These are phyloP conservation scores for Violaceomyces palustris DNA, from an alignment of 1,284 basidiomycete species.

Conservation along the genomic window DNA sequence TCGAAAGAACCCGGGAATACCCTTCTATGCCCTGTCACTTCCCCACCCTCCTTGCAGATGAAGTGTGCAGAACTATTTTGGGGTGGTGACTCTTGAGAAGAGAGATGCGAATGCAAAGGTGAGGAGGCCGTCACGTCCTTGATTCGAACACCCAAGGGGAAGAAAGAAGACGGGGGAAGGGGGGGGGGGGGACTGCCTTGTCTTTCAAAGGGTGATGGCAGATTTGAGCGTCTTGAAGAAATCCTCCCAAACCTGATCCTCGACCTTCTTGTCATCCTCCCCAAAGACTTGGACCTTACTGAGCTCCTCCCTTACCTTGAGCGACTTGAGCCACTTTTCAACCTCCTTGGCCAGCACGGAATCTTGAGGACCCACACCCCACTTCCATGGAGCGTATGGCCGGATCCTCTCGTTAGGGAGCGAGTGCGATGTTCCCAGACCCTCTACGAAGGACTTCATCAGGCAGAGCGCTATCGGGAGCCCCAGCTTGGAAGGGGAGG, in stretches of 20 bases:
- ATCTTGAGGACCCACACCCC: background rate
- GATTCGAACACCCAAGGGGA: conserved; percentile 16
- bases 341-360: background rate
- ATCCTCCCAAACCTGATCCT: background rate
- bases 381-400: background rate
- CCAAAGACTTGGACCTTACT: too few species aligned
- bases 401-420: background rate
- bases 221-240: background rate
- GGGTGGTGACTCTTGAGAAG: too few species aligned
- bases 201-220: conserved; percentile 12
- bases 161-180: too few species aligned
- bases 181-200: conserved; percentile 4
- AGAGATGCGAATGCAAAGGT: too few species aligned
- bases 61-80: too few species aligned
- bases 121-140: too few species aligned
- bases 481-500: background rate
- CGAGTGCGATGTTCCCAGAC: background rate
- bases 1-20: too few species aligned
- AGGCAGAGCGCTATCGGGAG: background rate
- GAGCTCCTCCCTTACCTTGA: background rate
- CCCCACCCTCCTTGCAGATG: too few species aligned
- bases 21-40: too few species aligned
- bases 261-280: background rate
- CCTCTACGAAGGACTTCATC: background rate
- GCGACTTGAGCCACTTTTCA: background rate